Base-by-base conservation (phyloP, 1,139 yeast genomes). In the Kurtzmaniella quercitrusa region DNA sequence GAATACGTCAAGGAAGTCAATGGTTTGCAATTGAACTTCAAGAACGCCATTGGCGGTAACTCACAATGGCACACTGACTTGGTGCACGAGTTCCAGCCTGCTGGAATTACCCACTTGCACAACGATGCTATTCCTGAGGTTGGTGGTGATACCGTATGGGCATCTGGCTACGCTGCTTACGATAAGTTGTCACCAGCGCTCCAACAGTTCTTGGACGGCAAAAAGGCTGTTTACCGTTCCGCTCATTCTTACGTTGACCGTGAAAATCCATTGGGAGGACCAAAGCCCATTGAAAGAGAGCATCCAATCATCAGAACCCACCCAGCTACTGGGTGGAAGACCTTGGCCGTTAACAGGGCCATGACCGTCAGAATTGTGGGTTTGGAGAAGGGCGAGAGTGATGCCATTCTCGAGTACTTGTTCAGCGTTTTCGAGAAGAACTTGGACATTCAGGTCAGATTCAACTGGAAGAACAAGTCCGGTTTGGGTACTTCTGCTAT, bases 401-500 rank as follows among this genome's bases (percentile, higher is more conserved):
- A 55, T 10, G 34, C 52, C 21, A 57, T 68, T 38, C 66, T 68
- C 52, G 65, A 67, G 37, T 65, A 66, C 51, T 62, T 68, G 50
- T 68, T 48, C 49, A 43, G 51, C 7, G 53, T 68, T 16, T 65
- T 54, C 42, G 74, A 68, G 52, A 65, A 59, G 52, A 62, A 66
- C 51, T 56, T 62, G 48, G 73, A 68, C 46, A 66, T 68, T 41
- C 82, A 78, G 56, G 81, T 76, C 33, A 62, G 83, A 52, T 76
- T 77, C 63, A 75, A 68, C 52, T 79, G 84, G 83, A 67, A 67
- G 46, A 66, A 73, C 34, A 63, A 68, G 52, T 60, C 63, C 1
- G 82, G 81, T 9, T 65, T 64, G 38, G 82, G 81, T 24, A 72
- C 79, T 27, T 72, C 79, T 46, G 82, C 81, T 37, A 55, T 78